These are phyloP conservation scores for Scutellaria minor DNA, from an alignment of 257 asterid genomes.

Conservation along the genomic window DNA sequence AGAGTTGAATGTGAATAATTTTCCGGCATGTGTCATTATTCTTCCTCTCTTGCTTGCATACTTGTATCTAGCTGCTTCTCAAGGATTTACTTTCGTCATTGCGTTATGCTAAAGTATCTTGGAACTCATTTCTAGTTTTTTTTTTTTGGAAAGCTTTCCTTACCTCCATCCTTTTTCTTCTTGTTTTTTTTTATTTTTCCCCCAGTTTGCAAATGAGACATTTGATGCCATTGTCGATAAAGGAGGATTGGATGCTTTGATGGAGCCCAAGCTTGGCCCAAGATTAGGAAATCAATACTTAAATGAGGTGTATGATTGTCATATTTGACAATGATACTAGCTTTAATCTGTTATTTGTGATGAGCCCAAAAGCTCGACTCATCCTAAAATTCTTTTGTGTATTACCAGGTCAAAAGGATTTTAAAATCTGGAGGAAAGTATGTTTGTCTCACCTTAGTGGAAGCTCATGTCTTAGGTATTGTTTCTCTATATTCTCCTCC, in stretches of 20 bases:
- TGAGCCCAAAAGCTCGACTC: slow-evolving; percentile 28
- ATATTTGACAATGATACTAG: slow-evolving; percentile 16
- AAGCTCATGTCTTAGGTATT: slow-evolving; percentile 88
- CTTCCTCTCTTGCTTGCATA: not conserved
- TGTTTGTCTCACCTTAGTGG: slow-evolving; percentile 92
- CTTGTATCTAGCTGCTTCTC: slow-evolving; percentile 18
- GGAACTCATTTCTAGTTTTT: slow-evolving; percentile 9
- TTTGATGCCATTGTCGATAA: slow-evolving; percentile 80
- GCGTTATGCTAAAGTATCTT: slow-evolving; percentile 2
- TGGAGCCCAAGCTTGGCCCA: slow-evolving; percentile 93
- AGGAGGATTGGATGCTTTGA: slow-evolving; percentile 99
- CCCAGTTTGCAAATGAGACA: slow-evolving; percentile 64
- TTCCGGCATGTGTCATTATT: not conserved
- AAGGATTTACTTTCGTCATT: not conserved
- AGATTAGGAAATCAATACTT: slow-evolving; percentile 72
- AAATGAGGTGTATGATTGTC: slow-evolving; percentile 65
- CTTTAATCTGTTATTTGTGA: slow-evolving; percentile 15
- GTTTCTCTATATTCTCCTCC: slow-evolving; percentile 18
- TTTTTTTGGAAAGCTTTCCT: slow-evolving; percentile 12
- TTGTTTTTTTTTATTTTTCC: slow-evolving; percentile 24
- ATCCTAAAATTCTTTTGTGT: slow-evolving; percentile 18
- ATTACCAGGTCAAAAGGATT: slow-evolving; percentile 80
- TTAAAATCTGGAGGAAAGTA: slow-evolving; percentile 74
- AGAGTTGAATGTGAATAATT: not conserved
- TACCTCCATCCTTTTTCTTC: slow-evolving; percentile 22